Evolutionary conservation across 345 rosid genomes (phyloP).

Genomic region (Laguncularia racemosa): DNA sequence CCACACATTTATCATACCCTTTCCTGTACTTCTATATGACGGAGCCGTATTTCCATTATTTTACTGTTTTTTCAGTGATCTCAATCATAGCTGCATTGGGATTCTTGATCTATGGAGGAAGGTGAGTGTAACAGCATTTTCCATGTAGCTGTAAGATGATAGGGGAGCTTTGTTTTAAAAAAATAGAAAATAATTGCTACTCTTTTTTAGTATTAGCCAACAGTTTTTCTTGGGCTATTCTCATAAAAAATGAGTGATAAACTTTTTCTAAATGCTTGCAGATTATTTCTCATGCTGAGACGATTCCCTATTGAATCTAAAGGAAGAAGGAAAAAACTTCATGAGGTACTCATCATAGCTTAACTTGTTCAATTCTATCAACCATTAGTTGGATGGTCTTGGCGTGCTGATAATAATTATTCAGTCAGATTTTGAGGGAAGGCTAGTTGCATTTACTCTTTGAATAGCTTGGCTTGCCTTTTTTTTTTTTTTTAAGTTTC

Average conservation of each 20-base stretch:
- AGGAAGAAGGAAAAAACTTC: constrained; percentile 76
- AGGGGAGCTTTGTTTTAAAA: too few species aligned
- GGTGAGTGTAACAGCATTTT: constrained; percentile 22
- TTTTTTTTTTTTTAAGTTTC: too few species aligned
- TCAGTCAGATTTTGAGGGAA: too few species aligned
- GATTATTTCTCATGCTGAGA: constrained; percentile 74
- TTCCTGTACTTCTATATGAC: neutral
- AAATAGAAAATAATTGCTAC: too few species aligned
- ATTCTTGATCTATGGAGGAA: constrained; percentile 77
- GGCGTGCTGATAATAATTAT: too few species aligned
- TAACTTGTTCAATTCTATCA: neutral
- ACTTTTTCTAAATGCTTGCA: constrained; percentile 4
- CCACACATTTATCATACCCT: neutral
- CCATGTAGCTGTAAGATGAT: neutral
- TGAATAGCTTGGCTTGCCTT: too few species aligned
- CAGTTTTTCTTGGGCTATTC: too few species aligned
- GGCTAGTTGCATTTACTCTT: too few species aligned
- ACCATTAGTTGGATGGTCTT: neutral
- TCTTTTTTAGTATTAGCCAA: too few species aligned
- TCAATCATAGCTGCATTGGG: constrained; percentile 65
- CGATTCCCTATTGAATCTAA: constrained; percentile 83
- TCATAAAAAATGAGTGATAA: neutral
- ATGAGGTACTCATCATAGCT: constrained; percentile 44
- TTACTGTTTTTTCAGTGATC: constrained; percentile 32
- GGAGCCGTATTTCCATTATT: neutral